A percentile compares a stretch with the other conserved stretches of the same genome.
Evolutionary conservation across 306 rosid genomes (phyloP).

Genomic region (Trichosanthes truncata): DNA sequence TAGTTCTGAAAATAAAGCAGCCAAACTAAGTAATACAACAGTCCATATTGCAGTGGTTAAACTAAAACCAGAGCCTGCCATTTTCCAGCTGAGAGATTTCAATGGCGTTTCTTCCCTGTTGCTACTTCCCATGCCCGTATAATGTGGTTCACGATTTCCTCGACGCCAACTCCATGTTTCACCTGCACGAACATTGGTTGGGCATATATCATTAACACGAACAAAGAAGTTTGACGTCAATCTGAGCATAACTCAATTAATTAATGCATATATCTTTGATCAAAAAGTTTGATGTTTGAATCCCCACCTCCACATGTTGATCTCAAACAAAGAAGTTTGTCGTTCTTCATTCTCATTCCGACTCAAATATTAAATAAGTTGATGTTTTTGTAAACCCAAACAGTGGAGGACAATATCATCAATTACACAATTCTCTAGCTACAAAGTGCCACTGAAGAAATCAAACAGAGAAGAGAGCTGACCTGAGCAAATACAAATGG

Average conservation of each 20-base stretch:
- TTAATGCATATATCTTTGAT: too few relatives aligned
- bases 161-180: slow-evolving; percentile 73
- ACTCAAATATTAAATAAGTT: background rate
- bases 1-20: background rate
- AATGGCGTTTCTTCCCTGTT: slow-evolving; percentile 62
- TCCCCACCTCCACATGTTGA: too few relatives aligned
- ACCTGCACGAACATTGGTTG: slow-evolving; percentile 31
- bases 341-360: background rate
- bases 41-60: background rate
- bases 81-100: background rate
- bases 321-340: background rate
- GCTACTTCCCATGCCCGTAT: slow-evolving; percentile 64
- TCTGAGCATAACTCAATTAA: too few relatives aligned
- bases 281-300: too few relatives aligned
- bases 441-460: background rate
- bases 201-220: background rate
- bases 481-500: slow-evolving; percentile 99
- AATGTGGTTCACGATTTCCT: slow-evolving; percentile 61
- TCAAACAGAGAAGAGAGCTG: slow-evolving; percentile 8
- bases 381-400: background rate
- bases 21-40: background rate
- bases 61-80: background rate
- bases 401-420: background rate
- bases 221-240: background rate
- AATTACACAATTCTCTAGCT: background rate